Base-by-base conservation (phyloP, 768 basidiomycete species). In the Suillus sp. region DNA sequence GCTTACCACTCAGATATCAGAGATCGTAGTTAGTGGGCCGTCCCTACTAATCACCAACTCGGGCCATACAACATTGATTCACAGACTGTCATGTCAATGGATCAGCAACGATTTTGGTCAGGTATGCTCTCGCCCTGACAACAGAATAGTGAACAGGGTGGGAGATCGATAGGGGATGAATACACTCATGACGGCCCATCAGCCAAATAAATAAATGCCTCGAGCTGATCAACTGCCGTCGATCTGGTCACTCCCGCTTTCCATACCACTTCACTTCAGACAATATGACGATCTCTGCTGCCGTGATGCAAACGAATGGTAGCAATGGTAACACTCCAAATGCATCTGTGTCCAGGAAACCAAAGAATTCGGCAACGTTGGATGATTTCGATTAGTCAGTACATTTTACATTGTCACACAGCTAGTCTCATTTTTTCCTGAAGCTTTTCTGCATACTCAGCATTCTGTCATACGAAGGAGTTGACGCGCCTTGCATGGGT, bases 371-470 rank as follows among this genome's bases (percentile, higher is more conserved):
- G 51, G 60, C 45, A 65, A 64, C 68, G 54, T 67, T 64, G 55
- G 66, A 67, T 65, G 61, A 64, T n/a, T 59, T 59, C n/a, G n/a
- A n/a, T n/a, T n/a, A n/a, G 70, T 68, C 43, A 66, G 64, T 63
- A 63, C 9, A 51, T 51, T 51, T 4, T 50, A 27, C 27, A 18
- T 63, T 54, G 27, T 50, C 34, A 13, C 10, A 65, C 65, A 34
- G n/a, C 34, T 53, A 20, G 50, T 75, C 85, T 81, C 79, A 92
- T 90, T 86, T 68, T 78, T 82, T 68, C 80, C 55, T 80, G 83
- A 43, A 95, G 75, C 71, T 91, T 91, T 63, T 89, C 84, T 14
- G 86, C 82, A 71, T 95, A 94, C 71, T 84, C 88, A 35, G 22
- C 6, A 70, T 64, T 78, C 75, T n/a, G n/a, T n/a, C n/a, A 61